A percentile compares a stretch with the other conserved stretches of the same genome.
phyloP scores from a whole-genome alignment of 2,329 filamentous ascomycete species.

The Atkinsonella texensis region DNA sequence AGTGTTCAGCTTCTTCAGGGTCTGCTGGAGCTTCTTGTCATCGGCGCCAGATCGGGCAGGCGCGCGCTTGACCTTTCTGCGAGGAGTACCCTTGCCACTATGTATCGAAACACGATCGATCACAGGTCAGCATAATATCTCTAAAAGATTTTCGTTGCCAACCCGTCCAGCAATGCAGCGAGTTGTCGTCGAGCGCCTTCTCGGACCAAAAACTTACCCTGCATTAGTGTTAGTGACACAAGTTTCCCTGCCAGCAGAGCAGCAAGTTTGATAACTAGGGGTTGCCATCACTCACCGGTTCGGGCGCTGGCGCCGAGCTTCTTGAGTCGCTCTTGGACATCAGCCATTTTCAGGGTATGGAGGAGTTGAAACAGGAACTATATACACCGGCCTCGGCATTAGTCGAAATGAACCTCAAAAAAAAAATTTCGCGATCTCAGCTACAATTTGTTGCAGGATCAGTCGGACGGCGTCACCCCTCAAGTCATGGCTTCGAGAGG shows the following conservation, averaged over 20 bases:
- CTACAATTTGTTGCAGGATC: neutral
- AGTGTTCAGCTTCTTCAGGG: slow-evolving; percentile 98
- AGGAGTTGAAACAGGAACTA: slow-evolving; percentile 12
- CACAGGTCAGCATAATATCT: slow-evolving; percentile 13
- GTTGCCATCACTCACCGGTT: slow-evolving; percentile 49
- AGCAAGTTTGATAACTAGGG: neutral
- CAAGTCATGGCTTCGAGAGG: neutral
- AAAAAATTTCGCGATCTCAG: neutral
- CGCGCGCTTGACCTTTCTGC: slow-evolving; percentile 97
- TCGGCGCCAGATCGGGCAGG: slow-evolving; percentile 86
- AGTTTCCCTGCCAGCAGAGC: neutral
- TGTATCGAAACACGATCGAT: slow-evolving; percentile 8
- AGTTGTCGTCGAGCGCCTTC: neutral
- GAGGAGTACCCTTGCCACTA: slow-evolving; percentile 93
- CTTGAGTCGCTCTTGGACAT: slow-evolving; percentile 47
- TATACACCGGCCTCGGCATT: slow-evolving; percentile 3
- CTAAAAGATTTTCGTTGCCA: neutral
- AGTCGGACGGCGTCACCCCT: neutral
- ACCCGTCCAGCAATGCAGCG: neutral
- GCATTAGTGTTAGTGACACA: slow-evolving; percentile 1
- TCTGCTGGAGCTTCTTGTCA: slow-evolving; percentile 98
- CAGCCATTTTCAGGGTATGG: slow-evolving; percentile 35
- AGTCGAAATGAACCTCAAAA: slow-evolving; percentile 6
- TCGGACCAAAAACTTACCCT: slow-evolving; percentile 24
- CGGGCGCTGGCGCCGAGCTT: slow-evolving; percentile 41